These are phyloP conservation scores for Clarireedia homoeocarpa DNA, from an alignment of 2,329 filamentous ascomycete species.

Conservation along the genomic window DNA sequence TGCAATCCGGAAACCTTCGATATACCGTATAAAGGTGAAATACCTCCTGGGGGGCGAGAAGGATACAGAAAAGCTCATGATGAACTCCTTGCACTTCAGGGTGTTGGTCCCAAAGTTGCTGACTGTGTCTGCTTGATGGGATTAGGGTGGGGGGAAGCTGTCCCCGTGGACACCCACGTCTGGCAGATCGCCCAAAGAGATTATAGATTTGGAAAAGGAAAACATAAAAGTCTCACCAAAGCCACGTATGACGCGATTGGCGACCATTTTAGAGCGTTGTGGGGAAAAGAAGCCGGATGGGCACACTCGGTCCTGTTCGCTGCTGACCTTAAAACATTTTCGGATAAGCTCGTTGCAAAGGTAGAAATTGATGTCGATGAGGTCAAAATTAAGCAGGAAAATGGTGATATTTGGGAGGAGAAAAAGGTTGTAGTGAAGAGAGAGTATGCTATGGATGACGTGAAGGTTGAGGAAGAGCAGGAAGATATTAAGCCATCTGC, in stretches of 20 bases:
- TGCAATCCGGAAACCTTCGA: slow-evolving; percentile 79
- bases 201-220: slow-evolving; percentile 82
- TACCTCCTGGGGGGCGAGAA: slow-evolving; percentile 39
- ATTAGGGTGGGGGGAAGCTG: slow-evolving; percentile 87
- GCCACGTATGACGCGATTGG: slow-evolving; percentile 83
- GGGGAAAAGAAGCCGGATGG: slow-evolving; percentile 94
- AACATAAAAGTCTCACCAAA: slow-evolving; percentile 80
- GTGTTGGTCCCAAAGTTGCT: slow-evolving; percentile 92
- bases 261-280: slow-evolving; percentile 79
- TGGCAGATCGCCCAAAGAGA: slow-evolving; percentile 98
- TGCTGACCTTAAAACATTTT: slow-evolving; percentile 80
- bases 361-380: slow-evolving; percentile 40
- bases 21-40: slow-evolving; percentile 44
- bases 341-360: slow-evolving; percentile 46
- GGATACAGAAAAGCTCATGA: slow-evolving; percentile 75
- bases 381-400: slow-evolving; percentile 28
- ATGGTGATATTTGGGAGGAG: slow-evolving; percentile 18
- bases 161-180: slow-evolving; percentile 95
- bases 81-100: slow-evolving; percentile 68
- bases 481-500: slow-evolving; percentile 18
- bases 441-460: slow-evolving; percentile 14
- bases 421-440: slow-evolving; percentile 20
- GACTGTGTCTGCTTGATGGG: slow-evolving; percentile 98
- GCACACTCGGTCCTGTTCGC: slow-evolving; percentile 96
- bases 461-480: slow-evolving; percentile 18